Conservation (phyloP, 805 yeast genomes). For the Kodamaea neixiangensis region DNA sequence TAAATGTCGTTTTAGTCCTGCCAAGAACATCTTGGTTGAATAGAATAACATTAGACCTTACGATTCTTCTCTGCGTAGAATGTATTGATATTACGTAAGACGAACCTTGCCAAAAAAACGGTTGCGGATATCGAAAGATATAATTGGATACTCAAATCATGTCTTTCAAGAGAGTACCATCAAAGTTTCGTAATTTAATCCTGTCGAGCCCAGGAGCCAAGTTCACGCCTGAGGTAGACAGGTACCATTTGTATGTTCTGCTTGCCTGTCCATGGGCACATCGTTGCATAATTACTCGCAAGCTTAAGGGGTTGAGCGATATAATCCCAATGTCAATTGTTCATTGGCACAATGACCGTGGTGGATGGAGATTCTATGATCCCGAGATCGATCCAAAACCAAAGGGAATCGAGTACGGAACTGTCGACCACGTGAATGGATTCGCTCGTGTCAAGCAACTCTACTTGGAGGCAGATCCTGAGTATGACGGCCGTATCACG, state of each 20-base stretch:
- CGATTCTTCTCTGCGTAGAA: too few species aligned
- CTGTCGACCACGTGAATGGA: constrained; percentile 52
- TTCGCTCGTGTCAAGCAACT: constrained; percentile 63
- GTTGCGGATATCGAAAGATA: not conserved
- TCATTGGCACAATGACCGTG: constrained; percentile 83
- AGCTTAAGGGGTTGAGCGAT: constrained; percentile 65
- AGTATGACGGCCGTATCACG: constrained; percentile 80
- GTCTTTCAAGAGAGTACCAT: constrained; percentile 2
- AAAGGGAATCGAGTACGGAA: constrained; percentile 39
- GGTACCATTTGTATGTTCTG: constrained; percentile 88
- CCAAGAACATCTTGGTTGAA: too few species aligned
- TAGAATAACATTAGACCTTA: too few species aligned
- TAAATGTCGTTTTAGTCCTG: too few species aligned
- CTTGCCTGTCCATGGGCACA: constrained; percentile 97
- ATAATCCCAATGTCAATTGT: constrained; percentile 74
- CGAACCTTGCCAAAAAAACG: not conserved
- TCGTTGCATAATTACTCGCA: constrained; percentile 71
- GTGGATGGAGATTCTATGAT: constrained; percentile 85
- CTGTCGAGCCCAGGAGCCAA: constrained; percentile 28
- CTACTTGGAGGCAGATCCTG: constrained; percentile 72
- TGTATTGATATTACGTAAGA: constrained; percentile 1
- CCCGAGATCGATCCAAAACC: constrained; percentile 35
- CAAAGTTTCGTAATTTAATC: constrained; percentile 3
- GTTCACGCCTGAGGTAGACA: constrained; percentile 70
- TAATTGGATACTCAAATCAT: not conserved